A percentile compares a stretch with the other conserved stretches of the same genome.
phyloP scores from a whole-genome alignment of 2,329 filamentous ascomycete genomes.

The Colletotrichum destructivum region DNA sequence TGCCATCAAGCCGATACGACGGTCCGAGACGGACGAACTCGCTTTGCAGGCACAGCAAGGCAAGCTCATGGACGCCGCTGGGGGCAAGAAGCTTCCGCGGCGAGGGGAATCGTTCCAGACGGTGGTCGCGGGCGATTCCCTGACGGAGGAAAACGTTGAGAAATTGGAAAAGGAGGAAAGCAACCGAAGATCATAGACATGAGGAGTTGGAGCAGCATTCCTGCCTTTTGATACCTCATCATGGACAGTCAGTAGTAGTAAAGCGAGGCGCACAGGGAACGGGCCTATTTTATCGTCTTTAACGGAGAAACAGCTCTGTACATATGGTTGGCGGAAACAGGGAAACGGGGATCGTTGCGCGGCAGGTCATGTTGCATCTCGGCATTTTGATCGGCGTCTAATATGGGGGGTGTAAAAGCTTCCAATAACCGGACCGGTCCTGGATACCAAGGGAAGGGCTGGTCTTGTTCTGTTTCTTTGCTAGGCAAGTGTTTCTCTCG shows the following conservation, averaged over 20 bases:
- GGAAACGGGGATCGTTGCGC: not conserved
- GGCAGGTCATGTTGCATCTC: conserved; percentile 41
- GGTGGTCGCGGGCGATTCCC: conserved; percentile 56
- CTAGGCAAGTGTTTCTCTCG: not conserved
- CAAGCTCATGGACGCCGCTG: conserved; percentile 64
- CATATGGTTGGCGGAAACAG: conserved; percentile 13
- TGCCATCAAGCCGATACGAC: conserved; percentile 51
- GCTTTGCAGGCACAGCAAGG: conserved; percentile 61
- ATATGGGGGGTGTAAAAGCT: not conserved
- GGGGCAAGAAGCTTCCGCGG: conserved; percentile 52
- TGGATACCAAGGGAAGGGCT: not conserved
- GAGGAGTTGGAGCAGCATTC: conserved; percentile 12
- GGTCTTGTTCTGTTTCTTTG: not conserved
- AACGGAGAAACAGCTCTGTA: conserved; percentile 21
- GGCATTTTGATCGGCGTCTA: conserved; percentile 42
- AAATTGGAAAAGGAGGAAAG: conserved; percentile 58
- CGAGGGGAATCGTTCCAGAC: conserved; percentile 55
- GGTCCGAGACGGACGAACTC: conserved; percentile 57
- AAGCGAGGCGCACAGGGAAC: conserved; percentile 24
- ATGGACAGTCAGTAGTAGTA: not conserved
- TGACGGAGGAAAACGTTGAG: conserved; percentile 70
- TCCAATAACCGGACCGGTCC: not conserved
- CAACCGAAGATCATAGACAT: conserved; percentile 23
- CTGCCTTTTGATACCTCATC: not conserved
- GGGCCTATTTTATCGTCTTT: conserved; percentile 9